Evolutionary conservation across 164 flowering plant genomes (phyloP).

Genomic region (Aristolochia fimbriata): DNA sequence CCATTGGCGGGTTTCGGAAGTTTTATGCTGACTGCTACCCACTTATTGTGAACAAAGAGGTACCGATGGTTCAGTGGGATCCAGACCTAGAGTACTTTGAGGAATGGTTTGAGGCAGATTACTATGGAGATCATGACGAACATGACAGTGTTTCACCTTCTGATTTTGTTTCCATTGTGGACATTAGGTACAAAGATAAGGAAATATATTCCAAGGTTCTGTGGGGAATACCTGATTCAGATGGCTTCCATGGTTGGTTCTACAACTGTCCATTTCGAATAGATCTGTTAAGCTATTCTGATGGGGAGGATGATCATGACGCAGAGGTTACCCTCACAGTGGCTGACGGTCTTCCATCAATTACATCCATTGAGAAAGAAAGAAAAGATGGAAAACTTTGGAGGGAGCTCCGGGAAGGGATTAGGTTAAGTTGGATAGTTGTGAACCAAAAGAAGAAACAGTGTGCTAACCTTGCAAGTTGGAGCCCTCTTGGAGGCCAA

Average conservation of each 20-base stretch:
- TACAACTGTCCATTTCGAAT: constrained; percentile 76
- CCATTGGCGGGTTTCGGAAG: constrained; percentile 77
- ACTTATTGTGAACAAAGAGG: constrained; percentile 76
- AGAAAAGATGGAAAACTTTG: constrained; percentile 94
- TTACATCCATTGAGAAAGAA: constrained; percentile 61
- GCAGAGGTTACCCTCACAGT: constrained; percentile 51
- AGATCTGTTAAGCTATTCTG: constrained; percentile 52
- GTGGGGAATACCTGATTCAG: constrained; percentile 83
- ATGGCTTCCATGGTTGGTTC: constrained; percentile 74
- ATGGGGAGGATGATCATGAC: constrained; percentile 32
- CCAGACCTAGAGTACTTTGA: constrained; percentile 46
- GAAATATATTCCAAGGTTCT: constrained; percentile 70
- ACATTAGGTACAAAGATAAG: constrained; percentile 62
- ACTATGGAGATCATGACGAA: constrained; percentile 60
- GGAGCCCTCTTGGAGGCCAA: constrained; percentile 85
- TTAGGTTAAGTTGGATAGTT: constrained; percentile 81
- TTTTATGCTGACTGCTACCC: constrained; percentile 91
- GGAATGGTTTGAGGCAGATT: constrained; percentile 76
- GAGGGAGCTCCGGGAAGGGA: constrained; percentile 66
- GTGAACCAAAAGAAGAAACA: constrained; percentile 66
- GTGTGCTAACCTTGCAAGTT: constrained; percentile 83
- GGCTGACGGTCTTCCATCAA: constrained; percentile 65
- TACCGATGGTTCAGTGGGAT: constrained; percentile 41
- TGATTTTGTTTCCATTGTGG: constrained; percentile 79
- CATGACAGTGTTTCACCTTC: constrained; percentile 49